These are phyloP conservation scores for Rhodotorula sp. DNA, from an alignment of 1,284 basidiomycete genomes.

Conservation along the genomic window DNA sequence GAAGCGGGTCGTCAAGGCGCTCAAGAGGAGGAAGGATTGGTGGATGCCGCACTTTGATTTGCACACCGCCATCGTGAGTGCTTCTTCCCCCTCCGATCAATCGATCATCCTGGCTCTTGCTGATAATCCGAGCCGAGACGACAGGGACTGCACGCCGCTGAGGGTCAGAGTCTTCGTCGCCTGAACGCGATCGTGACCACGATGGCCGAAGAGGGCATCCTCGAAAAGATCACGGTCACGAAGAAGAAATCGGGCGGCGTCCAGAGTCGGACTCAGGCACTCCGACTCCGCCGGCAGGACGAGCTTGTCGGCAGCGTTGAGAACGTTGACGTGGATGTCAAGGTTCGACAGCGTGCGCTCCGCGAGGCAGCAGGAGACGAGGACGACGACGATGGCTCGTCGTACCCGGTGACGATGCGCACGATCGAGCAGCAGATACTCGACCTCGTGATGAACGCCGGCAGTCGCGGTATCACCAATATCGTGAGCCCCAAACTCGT, in stretches of 20 bases:
- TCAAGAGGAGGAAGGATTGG: constrained; percentile 6
- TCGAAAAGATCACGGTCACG: constrained; percentile 60
- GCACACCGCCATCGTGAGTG: constrained; percentile 40
- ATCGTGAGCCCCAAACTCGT: constrained; percentile 55
- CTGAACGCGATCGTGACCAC: constrained; percentile 69
- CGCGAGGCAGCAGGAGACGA: not conserved
- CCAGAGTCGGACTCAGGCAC: not conserved
- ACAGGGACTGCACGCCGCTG: constrained; percentile 44
- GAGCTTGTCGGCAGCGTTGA: constrained; percentile 3
- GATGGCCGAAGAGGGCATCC: constrained; percentile 63
- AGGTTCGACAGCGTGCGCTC: not conserved
- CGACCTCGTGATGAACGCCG: constrained; percentile 64
- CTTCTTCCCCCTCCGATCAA: not conserved
- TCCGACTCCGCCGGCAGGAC: constrained; percentile 6
- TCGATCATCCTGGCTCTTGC: not conserved
- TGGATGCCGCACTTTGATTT: constrained; percentile 43
- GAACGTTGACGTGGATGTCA: not conserved
- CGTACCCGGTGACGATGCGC: constrained; percentile 47
- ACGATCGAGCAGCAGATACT: constrained; percentile 73
- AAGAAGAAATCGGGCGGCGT: not conserved
- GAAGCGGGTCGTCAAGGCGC: constrained; percentile 4
- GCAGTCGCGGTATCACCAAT: constrained; percentile 65
- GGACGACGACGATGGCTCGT: constrained; percentile 19
- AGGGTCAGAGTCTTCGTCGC: constrained; percentile 69
- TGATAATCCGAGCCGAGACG: not conserved